phyloP scores from a whole-genome alignment of 2,329 filamentous ascomycete species.

The Pyricularia sp. region DNA sequence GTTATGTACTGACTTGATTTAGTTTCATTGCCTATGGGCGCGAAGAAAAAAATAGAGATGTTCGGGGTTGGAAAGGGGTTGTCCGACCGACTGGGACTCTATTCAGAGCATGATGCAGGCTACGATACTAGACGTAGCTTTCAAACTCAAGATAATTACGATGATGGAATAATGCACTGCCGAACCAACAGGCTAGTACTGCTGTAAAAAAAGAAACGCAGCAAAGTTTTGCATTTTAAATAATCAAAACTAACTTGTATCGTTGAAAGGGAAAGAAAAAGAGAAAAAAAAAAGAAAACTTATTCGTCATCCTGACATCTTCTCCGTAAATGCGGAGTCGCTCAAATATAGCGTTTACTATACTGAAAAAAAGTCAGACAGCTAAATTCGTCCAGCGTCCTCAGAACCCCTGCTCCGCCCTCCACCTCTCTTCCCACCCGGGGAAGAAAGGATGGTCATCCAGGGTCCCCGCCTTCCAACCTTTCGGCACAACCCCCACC shows the following conservation, averaged over 20 bases:
- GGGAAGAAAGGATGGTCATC: constrained; percentile 69
- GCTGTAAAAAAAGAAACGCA: no score
- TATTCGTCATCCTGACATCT: neutral
- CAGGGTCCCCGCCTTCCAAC: constrained; percentile 61
- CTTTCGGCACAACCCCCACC: constrained; percentile 21
- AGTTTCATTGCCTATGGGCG: neutral
- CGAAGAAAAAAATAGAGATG: neutral
- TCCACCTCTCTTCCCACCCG: constrained; percentile 70
- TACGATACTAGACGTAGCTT: neutral
- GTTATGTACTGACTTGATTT: neutral
- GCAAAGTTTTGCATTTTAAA: no score
- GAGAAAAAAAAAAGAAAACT: no score
- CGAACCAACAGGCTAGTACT: neutral
- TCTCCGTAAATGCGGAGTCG: neutral
- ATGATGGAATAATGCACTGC: neutral
- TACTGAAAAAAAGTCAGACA: neutral
- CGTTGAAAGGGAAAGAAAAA: no score
- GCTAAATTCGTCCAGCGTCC: neutral
- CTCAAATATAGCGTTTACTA: neutral
- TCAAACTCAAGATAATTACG: neutral
- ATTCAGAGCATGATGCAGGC: neutral
- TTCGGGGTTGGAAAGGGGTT: neutral
- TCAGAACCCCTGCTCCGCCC: constrained; percentile 12
- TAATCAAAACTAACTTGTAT: neutral
- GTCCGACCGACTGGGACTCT: neutral